These are phyloP conservation scores for Acidiella bohemica DNA, from an alignment of 495 filamentous ascomycete genomes.

Conservation along the genomic window DNA sequence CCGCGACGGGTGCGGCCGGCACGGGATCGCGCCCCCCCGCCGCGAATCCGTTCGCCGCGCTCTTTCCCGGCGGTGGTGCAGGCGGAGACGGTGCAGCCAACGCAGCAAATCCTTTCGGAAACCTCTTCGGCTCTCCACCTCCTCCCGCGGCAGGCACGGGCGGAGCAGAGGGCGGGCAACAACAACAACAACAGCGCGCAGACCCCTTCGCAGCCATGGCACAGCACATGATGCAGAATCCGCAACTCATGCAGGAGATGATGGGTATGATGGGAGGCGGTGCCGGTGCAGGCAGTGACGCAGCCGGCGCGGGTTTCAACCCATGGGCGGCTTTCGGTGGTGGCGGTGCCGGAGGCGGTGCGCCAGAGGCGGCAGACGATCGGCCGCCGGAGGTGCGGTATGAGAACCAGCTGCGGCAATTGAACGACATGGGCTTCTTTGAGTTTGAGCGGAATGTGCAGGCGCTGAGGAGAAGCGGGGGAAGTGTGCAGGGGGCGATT, in stretches of 20 bases:
- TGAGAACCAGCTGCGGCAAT: slow-evolving; percentile 72
- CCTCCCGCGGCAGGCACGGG: slow-evolving; percentile 23
- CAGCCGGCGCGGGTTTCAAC: slow-evolving; percentile 12
- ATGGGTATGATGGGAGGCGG: slow-evolving; percentile 38
- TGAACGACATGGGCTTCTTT: slow-evolving; percentile 98
- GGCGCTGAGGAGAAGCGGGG: slow-evolving; percentile 76
- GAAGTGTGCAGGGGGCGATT: slow-evolving; percentile 89
- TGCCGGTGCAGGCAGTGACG: slow-evolving; percentile 20
- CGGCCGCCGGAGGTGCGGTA: slow-evolving; percentile 90
- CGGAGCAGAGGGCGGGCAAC: slow-evolving; percentile 1
- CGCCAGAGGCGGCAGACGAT: slow-evolving; percentile 51
- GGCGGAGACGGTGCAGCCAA: not conserved
- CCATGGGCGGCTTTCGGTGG: slow-evolving; percentile 16
- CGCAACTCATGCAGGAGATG: slow-evolving; percentile 28
- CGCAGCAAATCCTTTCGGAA: slow-evolving; percentile 41
- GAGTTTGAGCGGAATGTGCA: slow-evolving; percentile 90
- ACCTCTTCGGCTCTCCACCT: slow-evolving; percentile 34
- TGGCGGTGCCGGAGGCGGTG: slow-evolving; percentile 13
- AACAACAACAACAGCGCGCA: slow-evolving; percentile 1
- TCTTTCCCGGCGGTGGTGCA: slow-evolving; percentile 30
- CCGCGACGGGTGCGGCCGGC: slow-evolving; percentile 18
- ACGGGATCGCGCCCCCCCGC: slow-evolving; percentile 16
- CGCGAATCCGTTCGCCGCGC: slow-evolving; percentile 61
- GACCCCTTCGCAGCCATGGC: slow-evolving; percentile 33
- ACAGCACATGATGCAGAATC: slow-evolving; percentile 31